A percentile compares a stretch with the other conserved stretches of the same genome.
phyloP scores from a whole-genome alignment of 345 rosid genomes.

The Lenwebbia sp. region DNA sequence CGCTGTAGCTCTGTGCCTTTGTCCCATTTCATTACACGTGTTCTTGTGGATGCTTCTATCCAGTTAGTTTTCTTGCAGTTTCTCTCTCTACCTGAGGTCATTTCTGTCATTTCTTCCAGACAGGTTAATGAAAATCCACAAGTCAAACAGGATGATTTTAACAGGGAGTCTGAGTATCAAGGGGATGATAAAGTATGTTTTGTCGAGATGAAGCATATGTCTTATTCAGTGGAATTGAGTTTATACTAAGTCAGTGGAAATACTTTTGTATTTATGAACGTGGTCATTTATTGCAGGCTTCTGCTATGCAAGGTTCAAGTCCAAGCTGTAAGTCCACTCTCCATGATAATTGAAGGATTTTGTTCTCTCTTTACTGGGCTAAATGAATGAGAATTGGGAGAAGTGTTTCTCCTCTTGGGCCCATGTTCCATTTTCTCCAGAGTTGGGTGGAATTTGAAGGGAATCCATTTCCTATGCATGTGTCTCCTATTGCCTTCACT shows the following conservation, averaged over 20 bases:
- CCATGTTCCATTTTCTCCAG: not conserved
- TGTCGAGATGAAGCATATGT: not conserved
- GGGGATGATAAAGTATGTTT: not conserved
- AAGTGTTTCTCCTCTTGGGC: not conserved
- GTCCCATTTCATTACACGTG: not conserved
- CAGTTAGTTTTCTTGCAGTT: not conserved
- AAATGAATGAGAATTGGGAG: not conserved
- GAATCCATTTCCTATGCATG: not conserved
- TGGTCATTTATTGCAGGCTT: not conserved
- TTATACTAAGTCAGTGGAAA: not conserved
- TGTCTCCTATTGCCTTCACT: not conserved
- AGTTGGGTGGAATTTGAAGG: not conserved
- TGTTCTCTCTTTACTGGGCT: not conserved
- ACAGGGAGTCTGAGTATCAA: not conserved
- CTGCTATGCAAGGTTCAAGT: not conserved
- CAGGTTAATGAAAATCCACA: conserved; percentile 2
- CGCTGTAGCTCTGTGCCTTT: not conserved
- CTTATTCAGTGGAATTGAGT: not conserved
- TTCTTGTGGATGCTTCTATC: not conserved
- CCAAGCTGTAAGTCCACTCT: not conserved
- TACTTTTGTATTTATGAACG: not conserved
- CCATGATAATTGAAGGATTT: not conserved
- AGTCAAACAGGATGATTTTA: not conserved
- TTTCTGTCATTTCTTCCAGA: not conserved
- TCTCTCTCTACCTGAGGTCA: not conserved